phyloP scores from a whole-genome alignment of 179 eudicot genomes.

The Sideroxylon spinosum region DNA sequence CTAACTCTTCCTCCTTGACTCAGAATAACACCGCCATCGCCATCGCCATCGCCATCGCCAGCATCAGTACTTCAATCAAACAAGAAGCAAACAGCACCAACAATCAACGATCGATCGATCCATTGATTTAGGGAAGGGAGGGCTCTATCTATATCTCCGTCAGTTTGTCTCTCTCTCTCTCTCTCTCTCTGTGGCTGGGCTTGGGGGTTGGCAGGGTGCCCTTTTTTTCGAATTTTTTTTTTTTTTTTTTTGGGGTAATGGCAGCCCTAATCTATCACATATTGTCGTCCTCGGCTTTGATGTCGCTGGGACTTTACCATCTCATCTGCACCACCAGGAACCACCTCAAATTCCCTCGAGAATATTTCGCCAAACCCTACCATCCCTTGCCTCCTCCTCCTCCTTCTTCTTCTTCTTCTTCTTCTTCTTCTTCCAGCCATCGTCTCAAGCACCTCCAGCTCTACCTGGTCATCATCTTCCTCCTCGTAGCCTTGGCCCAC shows the following conservation, averaged over 20 bases:
- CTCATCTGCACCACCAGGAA: conserved; percentile 48
- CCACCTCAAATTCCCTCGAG: conserved; percentile 62
- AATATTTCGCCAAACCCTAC: conserved; percentile 64
- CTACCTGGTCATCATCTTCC: conserved; percentile 37
- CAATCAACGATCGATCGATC: no score
- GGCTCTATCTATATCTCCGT: no score
- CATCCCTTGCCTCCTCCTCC: conserved; percentile 41
- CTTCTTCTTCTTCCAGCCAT: conserved; percentile 10
- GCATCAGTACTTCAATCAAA: no score
- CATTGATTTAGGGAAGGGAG: no score
- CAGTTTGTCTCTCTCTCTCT: no score
- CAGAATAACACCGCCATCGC: no score
- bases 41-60: no score
- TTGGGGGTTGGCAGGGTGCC: no score
- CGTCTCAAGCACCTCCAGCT: conserved; percentile 45
- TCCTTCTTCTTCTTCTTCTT: conserved; percentile 4
- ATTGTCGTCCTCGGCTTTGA: conserved; percentile 39
- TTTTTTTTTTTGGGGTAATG: conserved; percentile 23
- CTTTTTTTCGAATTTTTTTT: no score
- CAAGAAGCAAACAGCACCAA: no score
- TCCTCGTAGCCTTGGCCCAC: conserved; percentile 43
- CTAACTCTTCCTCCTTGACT: no score
- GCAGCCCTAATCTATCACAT: conserved; percentile 50
- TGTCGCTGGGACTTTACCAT: conserved; percentile 58
- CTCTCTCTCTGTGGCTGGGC: no score